Base-by-base conservation (phyloP, 2,329 filamentous ascomycete genomes). In the Purpureocillium lavendulum region DNA sequence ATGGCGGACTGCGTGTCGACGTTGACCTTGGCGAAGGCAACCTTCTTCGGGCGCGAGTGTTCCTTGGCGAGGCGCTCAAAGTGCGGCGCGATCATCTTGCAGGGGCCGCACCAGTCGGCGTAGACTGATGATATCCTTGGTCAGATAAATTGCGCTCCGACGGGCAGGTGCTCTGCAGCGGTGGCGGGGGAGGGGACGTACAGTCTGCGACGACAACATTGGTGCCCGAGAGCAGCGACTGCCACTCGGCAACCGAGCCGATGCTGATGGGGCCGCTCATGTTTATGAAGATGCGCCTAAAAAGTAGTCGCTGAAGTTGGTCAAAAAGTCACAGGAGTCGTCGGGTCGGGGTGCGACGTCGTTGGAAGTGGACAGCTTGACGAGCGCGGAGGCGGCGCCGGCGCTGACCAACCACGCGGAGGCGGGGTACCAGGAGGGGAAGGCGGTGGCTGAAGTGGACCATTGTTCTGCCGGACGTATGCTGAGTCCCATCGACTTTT, bases 101-200 rank as follows among this genome's bases (percentile, higher is more conserved):
- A 96, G 55, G 90, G 88, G 41, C 83, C 84, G 62, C 88, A 97
- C 86, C 87, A 95, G 66, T 94, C 85, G 61, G 90, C 90, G 58
- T 92, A 94, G 73, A 96, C 87, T 94, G 53, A n/a, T n/a, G n/a
- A n/a, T n/a, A n/a, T 36, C 11, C 4, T 13, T 13, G 29, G 29
- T 13, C 6, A 14, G 11, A 12, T 6, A 12, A 14, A 13, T 13
- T 13, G 29, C 29, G 29, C 11, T 6, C 7, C 29, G 13, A 14
- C 12, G 11, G 29, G 7, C 11, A 13, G 7, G 7, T 13, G 29
- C 6, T 12, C 7, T 7, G 11, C 7, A 30, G 7, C 7, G 12
- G 11, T 8, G 18, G 30, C 34, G 36, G 37, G 32, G 42, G 24
- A 30, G 13, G 16, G n/a, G 9, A 39, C 80, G 65, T 75, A 94